Evolutionary conservation across 768 basidiomycete species (phyloP).

Genomic region (Panus rudis): DNA sequence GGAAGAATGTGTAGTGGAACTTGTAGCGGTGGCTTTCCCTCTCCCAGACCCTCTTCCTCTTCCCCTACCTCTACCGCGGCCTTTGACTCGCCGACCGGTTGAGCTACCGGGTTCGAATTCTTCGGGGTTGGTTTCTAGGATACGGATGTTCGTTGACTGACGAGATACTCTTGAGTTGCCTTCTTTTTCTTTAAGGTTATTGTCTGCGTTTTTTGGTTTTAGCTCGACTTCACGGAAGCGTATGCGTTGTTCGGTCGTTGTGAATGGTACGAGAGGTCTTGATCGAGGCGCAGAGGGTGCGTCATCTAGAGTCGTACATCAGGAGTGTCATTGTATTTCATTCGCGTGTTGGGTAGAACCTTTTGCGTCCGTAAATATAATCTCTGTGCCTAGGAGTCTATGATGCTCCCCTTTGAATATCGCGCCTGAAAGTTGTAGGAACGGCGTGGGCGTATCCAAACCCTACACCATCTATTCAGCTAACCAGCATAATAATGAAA

Average conservation of each 20-base stretch:
- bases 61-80: background rate
- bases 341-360: conserved; percentile 28
- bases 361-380: conserved; percentile 67
- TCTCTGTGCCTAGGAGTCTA: conserved; percentile 63
- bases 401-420: conserved; percentile 67
- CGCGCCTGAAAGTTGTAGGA: conserved; percentile 69
- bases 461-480: conserved; percentile 33
- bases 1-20: too few species aligned
- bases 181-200: background rate
- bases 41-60: too few species aligned
- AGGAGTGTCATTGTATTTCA: conserved; percentile 1
- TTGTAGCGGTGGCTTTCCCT: too few species aligned
- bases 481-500: background rate
- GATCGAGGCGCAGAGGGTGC: too few species aligned
- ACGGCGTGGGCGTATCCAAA: conserved; percentile 70
- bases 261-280: too few species aligned
- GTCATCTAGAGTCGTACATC: conserved; percentile 26
- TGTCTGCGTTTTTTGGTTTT: conserved; percentile 28
- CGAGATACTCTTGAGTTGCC: too few species aligned
- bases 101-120: background rate
- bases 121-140: background rate
- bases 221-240: conserved; percentile 69
- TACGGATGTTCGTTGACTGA: background rate
- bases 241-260: conserved; percentile 61
- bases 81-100: too few species aligned